Percentiles rank a stretch among this genome's conserved stretches.
Conservation (phyloP, 2,329 filamentous ascomycete genomes). For the Pseudocercospora crystallina region DNA sequence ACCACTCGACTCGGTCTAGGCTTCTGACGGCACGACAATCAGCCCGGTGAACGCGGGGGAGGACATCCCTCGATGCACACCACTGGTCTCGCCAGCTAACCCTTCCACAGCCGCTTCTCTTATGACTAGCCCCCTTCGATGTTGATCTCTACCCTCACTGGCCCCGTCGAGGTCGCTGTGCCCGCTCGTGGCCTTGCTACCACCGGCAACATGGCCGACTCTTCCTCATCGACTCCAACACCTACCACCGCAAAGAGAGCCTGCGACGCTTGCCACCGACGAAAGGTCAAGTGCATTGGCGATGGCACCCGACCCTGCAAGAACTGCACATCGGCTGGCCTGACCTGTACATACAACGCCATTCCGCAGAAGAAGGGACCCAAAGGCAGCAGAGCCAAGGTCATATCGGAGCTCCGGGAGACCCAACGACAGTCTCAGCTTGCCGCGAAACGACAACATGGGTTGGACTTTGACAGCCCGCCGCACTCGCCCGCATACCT, state of each 20-base stretch:
- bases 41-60: conserved; percentile 15
- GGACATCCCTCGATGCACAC: conserved; percentile 8
- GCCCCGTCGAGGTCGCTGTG: conserved; percentile 24
- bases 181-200: conserved; percentile 17
- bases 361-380: conserved; percentile 65
- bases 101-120: conserved; percentile 3
- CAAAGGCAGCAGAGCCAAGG: conserved; percentile 61
- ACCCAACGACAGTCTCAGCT: conserved; percentile 49
- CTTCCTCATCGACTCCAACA: conserved; percentile 17
- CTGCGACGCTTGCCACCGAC: conserved; percentile 44
- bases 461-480: conserved; percentile 43
- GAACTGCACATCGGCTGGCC: conserved; percentile 59
- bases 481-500: conserved; percentile 42
- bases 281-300: conserved; percentile 54
- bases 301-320: conserved; percentile 57
- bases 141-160: conserved; percentile 23
- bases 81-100: conserved; percentile 4
- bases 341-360: conserved; percentile 65
- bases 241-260: conserved; percentile 32
- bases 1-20: conserved; percentile 1
- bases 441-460: conserved; percentile 39
- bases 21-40: conserved; percentile 9
- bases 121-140: conserved; percentile 15
- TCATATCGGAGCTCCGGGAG: conserved; percentile 62
- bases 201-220: conserved; percentile 21